Percentiles rank a stretch among this genome's conserved stretches.
Conservation (phyloP, 768 basidiomycete genomes). For the Gymnopilus dilepis region DNA sequence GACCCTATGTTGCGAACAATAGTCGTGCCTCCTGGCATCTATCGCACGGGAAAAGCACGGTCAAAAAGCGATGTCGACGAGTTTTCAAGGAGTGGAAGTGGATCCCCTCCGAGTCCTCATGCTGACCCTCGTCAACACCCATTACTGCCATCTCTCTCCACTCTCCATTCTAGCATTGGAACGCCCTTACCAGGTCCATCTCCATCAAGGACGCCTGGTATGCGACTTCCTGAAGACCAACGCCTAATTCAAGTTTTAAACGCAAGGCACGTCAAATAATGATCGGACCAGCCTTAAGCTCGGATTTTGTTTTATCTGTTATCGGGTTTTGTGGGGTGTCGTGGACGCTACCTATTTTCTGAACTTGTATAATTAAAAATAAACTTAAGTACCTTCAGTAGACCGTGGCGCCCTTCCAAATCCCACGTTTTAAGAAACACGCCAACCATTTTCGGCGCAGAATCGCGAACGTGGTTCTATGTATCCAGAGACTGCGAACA, state of each 20-base stretch:
- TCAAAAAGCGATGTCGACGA: constrained; percentile 43
- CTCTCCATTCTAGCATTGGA: constrained; percentile 40
- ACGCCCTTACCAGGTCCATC: constrained; percentile 29
- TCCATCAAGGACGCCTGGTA: constrained; percentile 33
- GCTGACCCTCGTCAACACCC: constrained; percentile 25
- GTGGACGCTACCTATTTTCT: constrained; percentile 7
- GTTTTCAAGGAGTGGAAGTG: constrained; percentile 15
- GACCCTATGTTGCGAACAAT: constrained; percentile 49
- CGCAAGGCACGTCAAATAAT: constrained; percentile 38
- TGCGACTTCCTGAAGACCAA: constrained; percentile 60
- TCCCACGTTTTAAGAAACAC: constrained; percentile 9
- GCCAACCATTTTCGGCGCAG: constrained; percentile 1
- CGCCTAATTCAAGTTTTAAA: constrained; percentile 67
- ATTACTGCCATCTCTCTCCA: constrained; percentile 47
- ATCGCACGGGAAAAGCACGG: constrained; percentile 50
- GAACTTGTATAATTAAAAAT: constrained; percentile 8
- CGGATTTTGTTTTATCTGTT: background rate
- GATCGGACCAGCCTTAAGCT: constrained; percentile 11
- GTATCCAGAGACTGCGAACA: constrained; percentile 3
- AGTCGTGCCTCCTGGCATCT: constrained; percentile 51
- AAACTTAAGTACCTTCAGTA: background rate
- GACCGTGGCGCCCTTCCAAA: background rate
- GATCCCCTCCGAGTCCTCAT: constrained; percentile 14
- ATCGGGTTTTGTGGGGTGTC: background rate
- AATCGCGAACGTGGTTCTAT: constrained; percentile 5